These are phyloP conservation scores for Cenchrus fungigraminus DNA, from an alignment of 176 grass and related monocot genomes.

Conservation along the genomic window DNA sequence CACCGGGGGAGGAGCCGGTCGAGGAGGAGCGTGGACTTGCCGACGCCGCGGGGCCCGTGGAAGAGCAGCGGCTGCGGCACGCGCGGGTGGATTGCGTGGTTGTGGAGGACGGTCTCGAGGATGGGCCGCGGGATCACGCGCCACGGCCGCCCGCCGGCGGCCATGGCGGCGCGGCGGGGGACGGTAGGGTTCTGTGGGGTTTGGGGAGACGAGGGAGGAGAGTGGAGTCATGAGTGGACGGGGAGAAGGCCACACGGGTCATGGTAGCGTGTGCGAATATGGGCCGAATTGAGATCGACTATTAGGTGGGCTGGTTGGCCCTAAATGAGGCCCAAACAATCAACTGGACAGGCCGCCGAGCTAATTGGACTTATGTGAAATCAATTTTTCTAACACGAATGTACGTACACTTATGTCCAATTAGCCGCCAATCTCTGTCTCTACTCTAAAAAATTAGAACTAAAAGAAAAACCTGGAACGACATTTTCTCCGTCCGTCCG, in stretches of 20 bases:
- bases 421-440: too few relatives aligned
- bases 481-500: too few relatives aligned
- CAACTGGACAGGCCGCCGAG: too few relatives aligned
- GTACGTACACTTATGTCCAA: too few relatives aligned
- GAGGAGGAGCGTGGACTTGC: constrained; percentile 90
- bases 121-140: constrained; percentile 77
- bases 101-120: constrained; percentile 85
- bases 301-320: too few relatives aligned
- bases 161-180: constrained; percentile 42
- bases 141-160: constrained; percentile 58
- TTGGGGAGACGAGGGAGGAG: neutral
- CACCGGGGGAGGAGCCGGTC: constrained; percentile 85
- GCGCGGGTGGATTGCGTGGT: constrained; percentile 69
- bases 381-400: too few relatives aligned
- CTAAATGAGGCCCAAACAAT: too few relatives aligned
- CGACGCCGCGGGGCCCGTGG: constrained; percentile 86
- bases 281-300: neutral
- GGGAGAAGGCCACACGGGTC: constrained; percentile 15
- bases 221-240: constrained; percentile 8
- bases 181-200: constrained; percentile 45
- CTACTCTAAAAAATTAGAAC: too few relatives aligned
- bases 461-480: too few relatives aligned
- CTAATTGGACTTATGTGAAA: too few relatives aligned
- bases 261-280: neutral
- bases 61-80: constrained; percentile 78